phyloP scores from a whole-genome alignment of 2,329 filamentous ascomycete species.

The Ceratocystis albifundus region DNA sequence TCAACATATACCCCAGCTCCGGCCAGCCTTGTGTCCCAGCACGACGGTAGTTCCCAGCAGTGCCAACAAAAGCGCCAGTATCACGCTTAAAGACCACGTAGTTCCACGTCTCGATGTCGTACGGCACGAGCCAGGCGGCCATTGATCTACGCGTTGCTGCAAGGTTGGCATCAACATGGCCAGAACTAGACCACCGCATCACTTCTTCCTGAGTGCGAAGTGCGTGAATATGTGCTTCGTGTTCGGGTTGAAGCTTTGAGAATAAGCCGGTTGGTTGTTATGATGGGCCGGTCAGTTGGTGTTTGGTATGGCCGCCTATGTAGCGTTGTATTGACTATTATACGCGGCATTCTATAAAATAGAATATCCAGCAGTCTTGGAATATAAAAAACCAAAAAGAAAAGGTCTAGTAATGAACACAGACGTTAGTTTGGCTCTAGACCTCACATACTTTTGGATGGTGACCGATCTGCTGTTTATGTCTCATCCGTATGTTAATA shows the following conservation, averaged over 20 bases:
- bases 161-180: constrained; percentile 34
- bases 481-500: not conserved
- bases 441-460: not conserved
- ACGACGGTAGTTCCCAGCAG: constrained; percentile 35
- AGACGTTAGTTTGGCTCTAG: not conserved
- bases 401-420: not conserved
- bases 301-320: constrained; percentile 36
- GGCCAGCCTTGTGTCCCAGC: constrained; percentile 41
- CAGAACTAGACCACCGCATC: constrained; percentile 46
- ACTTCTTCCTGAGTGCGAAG: constrained; percentile 49
- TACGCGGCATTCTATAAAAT: constrained; percentile 22
- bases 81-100: constrained; percentile 40
- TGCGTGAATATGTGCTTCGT: constrained; percentile 40
- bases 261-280: constrained; percentile 44
- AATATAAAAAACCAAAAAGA: not conserved
- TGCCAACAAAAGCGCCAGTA: constrained; percentile 42
- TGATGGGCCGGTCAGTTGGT: constrained; percentile 31
- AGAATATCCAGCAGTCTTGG: not conserved
- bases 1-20: constrained; percentile 47
- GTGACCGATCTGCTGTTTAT: not conserved
- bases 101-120: constrained; percentile 44
- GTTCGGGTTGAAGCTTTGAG: constrained; percentile 42
- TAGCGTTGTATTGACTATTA: constrained; percentile 39
- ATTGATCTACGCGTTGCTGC: constrained; percentile 36
- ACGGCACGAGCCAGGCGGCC: constrained; percentile 36